Percentiles rank a stretch among this genome's conserved stretches.
phyloP scores from a whole-genome alignment of 192 early-diverging fungal genomes.

The Linnemannia zychae region DNA sequence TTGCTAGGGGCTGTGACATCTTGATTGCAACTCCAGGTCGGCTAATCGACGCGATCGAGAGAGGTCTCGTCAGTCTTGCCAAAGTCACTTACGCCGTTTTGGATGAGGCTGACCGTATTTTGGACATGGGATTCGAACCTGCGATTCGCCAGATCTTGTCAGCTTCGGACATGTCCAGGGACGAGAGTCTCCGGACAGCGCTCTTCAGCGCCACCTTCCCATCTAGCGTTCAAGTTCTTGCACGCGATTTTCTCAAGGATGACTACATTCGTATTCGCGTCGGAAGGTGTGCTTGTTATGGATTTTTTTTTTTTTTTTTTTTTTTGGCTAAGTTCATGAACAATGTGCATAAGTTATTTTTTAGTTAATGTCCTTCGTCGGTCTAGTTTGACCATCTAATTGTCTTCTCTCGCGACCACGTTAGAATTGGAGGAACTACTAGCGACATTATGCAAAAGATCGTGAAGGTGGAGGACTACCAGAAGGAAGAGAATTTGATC shows the following conservation, averaged over 20 bases:
- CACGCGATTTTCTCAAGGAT: conserved; percentile 34
- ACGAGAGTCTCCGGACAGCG: conserved; percentile 83
- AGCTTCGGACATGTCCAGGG: conserved; percentile 74
- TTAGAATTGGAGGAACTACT: conserved; percentile 81
- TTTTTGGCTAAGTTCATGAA: too few relatives aligned
- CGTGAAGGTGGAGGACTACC: conserved; percentile 74
- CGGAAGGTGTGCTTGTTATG: conserved; percentile 56
- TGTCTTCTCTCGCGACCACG: background rate
- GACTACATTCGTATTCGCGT: conserved; percentile 87
- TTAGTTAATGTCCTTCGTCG: background rate
- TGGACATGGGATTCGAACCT: conserved; percentile 98
- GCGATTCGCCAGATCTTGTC: conserved; percentile 90
- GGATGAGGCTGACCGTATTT: conserved; percentile 91
- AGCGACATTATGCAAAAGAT: conserved; percentile 91
- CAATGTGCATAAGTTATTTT: background rate
- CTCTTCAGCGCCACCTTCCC: conserved; percentile 99
- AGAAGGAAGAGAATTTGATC: conserved; percentile 71
- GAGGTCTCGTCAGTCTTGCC: conserved; percentile 79
- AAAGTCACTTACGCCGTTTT: conserved; percentile 79
- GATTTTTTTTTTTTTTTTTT: background rate
- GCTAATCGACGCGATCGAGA: conserved; percentile 90
- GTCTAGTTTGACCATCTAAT: background rate
- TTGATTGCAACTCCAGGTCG: conserved; percentile 95
- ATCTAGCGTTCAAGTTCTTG: conserved; percentile 36
- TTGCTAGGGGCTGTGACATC: conserved; percentile 93